Base-by-base conservation (phyloP, 768 basidiomycete species). In the Lanmaoa pseudosensibilis region DNA sequence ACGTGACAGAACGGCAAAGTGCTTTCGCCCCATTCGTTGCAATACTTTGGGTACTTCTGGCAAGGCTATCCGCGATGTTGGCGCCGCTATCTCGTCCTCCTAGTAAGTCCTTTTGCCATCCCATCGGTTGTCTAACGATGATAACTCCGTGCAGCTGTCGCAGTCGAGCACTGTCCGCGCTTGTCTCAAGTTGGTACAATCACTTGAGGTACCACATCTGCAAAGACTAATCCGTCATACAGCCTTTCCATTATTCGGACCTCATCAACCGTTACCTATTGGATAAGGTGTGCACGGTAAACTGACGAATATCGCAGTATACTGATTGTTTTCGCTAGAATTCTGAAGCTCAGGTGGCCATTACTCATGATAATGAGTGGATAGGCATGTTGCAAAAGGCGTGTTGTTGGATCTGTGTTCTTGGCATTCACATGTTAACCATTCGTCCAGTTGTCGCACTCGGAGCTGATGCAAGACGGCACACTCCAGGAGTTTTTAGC, bases 331-430 rank as follows among this genome's bases (percentile, higher is more conserved):
- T 36, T 13, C 0, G 3, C n/a, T 10, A 61, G 58, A 46, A 50
- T 53, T 21, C 32, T 13, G 3, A 11, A 21, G 58, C 38, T 25
- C 18, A 10, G 25, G 46, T 60, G 27, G 58, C 54, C 6, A 38
- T 61, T 16, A 55, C 54, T 1, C 60, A 61, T 6, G 60, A 61
- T 15, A 37, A 47, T 11, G 32, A 59, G 6, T 61, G 60, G 60
- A 19, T 56, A 15, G 19, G 37, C 16, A 60, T 61, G 51, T 19
- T 60, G 12, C 12, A 53, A 23, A 34, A 30, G 47, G 58, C 34
- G 18, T 21, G 33, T 4, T 33, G 12, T 40, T 11, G 19, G 9
- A 1, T 18, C 15, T 3, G 12, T 2, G 7, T 44, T 25, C 7
- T 30, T 5, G 27, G 8, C 5, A 25, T 43, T 12, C 18, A 3